Base-by-base conservation (phyloP, 805 yeast genomes). In the Lachancea sp. region DNA sequence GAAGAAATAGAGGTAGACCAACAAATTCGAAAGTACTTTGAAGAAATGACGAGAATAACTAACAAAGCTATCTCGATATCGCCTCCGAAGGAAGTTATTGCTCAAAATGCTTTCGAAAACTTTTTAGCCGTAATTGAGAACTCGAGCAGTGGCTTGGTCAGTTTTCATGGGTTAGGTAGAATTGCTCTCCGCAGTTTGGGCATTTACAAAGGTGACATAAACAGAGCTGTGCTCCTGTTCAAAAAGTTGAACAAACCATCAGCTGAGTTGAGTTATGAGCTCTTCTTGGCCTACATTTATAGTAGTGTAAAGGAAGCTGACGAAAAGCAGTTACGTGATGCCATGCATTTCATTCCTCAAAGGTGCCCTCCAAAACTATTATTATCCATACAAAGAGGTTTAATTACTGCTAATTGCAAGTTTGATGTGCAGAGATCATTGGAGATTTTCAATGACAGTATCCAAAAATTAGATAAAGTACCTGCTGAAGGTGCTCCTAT, bases 401-500 rank as follows among this genome's bases (percentile, higher is more conserved):
- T 69, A 33, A 70, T 77, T 11, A 47, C 75, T 7, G 71, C 69
- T 0, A 54, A 63, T 18, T 54, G 73, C 8, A 58, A 56, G 28
- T 67, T 69, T 30, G 63, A 70, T 29, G 43, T 61, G 5, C 71
- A 69, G 7, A 45, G 55, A 30, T 57, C 75, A 1, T 58, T 77
- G 29, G 63, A 59, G 2, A 41, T 72, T 3, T 77, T 67, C 55
- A 77, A 77, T 48, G 61, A 64, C 12, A 68, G 69, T 51, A 71
- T 76, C 24, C 53, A 56, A 12, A 52, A 51, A 8, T 65, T 69
- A 0, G 60, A 71, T 6, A 59, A 58, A 16, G 48, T 54, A 5
- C 66, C 61, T 37, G 56, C 58, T 19, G 45, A 36, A 3, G 50
- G 56, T 1, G 39, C 48, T 1, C 36, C 45, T n/a, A 29, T 50